Evolutionary conservation across 495 filamentous ascomycete genomes (phyloP), one percentile per base, ranked within the genome.

Genomic region (Emericellopsis terricola): DNA sequence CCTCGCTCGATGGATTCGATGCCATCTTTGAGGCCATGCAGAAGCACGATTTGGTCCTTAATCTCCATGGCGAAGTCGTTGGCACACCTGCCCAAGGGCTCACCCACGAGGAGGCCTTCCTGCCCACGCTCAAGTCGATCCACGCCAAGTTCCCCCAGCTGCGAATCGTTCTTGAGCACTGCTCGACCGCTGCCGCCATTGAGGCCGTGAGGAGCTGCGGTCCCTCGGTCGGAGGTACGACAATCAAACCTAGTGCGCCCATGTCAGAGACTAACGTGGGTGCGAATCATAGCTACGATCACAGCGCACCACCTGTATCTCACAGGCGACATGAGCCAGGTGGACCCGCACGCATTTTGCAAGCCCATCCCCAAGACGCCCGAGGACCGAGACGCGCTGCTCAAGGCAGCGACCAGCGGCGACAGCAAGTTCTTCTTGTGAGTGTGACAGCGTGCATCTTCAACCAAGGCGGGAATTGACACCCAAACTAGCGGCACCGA

Each of bases 321-420:
- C 17, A 78, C 76, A 19, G 72, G 79, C 11, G 80, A 92, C 40
- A 71, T 80, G 40, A 78, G 73, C 61, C 69, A 68, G 0, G 72
- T 71, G 36, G 78, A 91, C 11, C 68, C 78, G 24, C 78, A 81
- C 60, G 73, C 69, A 46, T 91, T 83, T 64, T 92, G 85, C 66
- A 93, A 93, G 56, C 83, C 79, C 9, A 70, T 81, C 23, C 76
- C 80, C 36, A 84, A 85, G 47, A 53, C 53, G 10, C 75, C 81
- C 3, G 64, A 64, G 13, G 86, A 92, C 47, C 69, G 86, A 6
- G 66, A 71, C 11, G 80, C 83, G 5, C 64, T 93, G 33, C 55
- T 92, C 38, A 65, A 67, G 29, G 76, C 82, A 4, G 69, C 69
- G 5, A 64, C 67, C 6, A 69, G 60, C 17, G 74, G 80, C 13